Base-by-base conservation (phyloP, 352 stramenopile species). In the Thraustochytrium sp. region DNA sequence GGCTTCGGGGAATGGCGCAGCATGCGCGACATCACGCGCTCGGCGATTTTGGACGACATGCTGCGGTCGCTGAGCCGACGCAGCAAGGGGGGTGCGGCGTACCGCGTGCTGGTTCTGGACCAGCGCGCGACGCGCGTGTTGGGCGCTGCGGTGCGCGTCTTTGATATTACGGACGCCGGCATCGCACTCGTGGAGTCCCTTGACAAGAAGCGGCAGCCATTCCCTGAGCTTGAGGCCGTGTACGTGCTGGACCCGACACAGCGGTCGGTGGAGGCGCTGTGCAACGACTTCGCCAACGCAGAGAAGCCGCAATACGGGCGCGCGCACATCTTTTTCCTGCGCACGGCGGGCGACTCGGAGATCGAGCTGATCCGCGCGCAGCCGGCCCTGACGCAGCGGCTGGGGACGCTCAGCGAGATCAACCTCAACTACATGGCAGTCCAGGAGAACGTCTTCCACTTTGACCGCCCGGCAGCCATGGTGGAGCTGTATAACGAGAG, bases 81-180 rank as follows among this genome's bases (percentile, higher is more conserved):
- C 84, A 93, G 89, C 75, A 87, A 92, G 78, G 85, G 89, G 34
- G 93, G 90, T 72, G 89, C 86, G 76, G 90, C 90, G 16, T 95
- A 91, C 90, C 89, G 94, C 54, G 91, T 99, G 61, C 91, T 99
- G 65, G 93, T 99, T 16, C 91, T 99, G 37, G 96, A 99, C 89
- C 90, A 97, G 53, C 88, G 90, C 73, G 93, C 95, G 8, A 97
- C 96, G 42, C 91, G 91, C 31, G 93, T 97, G 29, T 93, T 99
- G 53, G 97, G 94, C 21, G 94, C 93, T 18, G 93, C 94, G 5
- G 91, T 98, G 53, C 93, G 95, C 44, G 98, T 99, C 95, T 99
- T 97, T 87, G 96, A 99, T 82, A 91, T 99, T 61, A 99, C 97
- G 89, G 95, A 99, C 88, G 94, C 93, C 74, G 93, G 95, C 34